phyloP scores from a whole-genome alignment of 192 early-diverging fungal genomes.

The Coemansia furcata region DNA sequence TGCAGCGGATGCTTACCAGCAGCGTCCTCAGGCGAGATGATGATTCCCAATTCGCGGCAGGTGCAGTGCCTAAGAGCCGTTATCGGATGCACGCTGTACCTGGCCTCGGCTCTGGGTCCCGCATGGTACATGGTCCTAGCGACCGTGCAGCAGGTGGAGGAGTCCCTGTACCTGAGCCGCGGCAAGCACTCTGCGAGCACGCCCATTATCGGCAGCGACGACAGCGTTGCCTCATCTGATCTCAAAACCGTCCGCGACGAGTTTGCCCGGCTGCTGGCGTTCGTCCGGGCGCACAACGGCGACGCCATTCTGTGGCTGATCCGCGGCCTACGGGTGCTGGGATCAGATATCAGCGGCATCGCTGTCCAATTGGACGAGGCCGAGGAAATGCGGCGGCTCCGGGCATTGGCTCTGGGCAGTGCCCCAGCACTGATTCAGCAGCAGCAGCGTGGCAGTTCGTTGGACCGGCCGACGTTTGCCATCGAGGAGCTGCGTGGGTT shows the following conservation, averaged over 20 bases:
- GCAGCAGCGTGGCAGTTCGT: slow-evolving; percentile 51
- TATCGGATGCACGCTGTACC: slow-evolving; percentile 66
- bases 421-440: slow-evolving; percentile 15
- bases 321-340: slow-evolving; percentile 33
- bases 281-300: slow-evolving; percentile 7
- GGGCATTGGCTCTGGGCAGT: not conserved
- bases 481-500: slow-evolving; percentile 34
- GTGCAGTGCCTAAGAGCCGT: slow-evolving; percentile 72
- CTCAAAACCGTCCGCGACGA: slow-evolving; percentile 16
- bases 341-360: slow-evolving; percentile 27
- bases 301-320: slow-evolving; percentile 24
- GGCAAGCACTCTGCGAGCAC: not conserved
- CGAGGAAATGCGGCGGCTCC: slow-evolving; percentile 21
- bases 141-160: slow-evolving; percentile 85
- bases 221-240: not conserved
- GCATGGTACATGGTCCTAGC: slow-evolving; percentile 88
- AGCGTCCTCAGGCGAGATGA: not conserved
- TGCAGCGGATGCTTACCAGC: slow-evolving; percentile 79
- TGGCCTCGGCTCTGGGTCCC: slow-evolving; percentile 71
- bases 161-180: slow-evolving; percentile 58
- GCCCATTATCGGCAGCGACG: not conserved
- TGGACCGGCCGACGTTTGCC: slow-evolving; percentile 39
- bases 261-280: slow-evolving; percentile 13
- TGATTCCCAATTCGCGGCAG: slow-evolving; percentile 63
- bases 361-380: not conserved